Conservation (phyloP, 345 rosid species). For the Heritiera fomes region DNA sequence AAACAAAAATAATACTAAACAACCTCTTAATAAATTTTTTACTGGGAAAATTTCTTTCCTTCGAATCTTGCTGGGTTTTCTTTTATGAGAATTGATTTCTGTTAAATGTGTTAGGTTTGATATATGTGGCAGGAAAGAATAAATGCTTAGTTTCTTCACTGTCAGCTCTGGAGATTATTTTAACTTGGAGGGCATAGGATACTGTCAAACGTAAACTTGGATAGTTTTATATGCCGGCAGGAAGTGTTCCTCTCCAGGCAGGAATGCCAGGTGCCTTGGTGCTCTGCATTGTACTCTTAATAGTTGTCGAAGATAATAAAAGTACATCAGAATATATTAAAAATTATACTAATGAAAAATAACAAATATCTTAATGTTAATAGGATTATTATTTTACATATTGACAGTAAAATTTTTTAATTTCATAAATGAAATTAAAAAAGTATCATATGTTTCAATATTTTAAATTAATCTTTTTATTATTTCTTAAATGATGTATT, state of each 20-base stretch:
- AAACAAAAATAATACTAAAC: no score
- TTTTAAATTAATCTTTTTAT: no score
- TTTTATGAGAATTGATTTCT: not conserved
- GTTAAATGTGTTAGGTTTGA: conserved; percentile 8
- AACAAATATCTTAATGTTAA: not conserved
- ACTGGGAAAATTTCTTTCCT: not conserved
- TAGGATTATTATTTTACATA: no score
- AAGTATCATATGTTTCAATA: no score
- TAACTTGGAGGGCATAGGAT: not conserved
- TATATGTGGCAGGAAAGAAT: not conserved
- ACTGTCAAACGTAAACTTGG: not conserved
- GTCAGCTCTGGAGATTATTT: not conserved
- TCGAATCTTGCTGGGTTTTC: not conserved
- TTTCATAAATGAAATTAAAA: no score
- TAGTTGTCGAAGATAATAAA: not conserved
- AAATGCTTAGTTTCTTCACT: not conserved
- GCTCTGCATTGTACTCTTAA: not conserved
- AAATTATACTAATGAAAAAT: not conserved
- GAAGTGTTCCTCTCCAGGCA: not conserved
- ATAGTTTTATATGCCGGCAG: not conserved
- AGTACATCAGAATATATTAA: not conserved
- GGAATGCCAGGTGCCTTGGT: not conserved
- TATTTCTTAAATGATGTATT: no score
- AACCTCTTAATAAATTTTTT: not conserved
- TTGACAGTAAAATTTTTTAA: no score